Evolutionary conservation across 306 rosid species (phyloP), one percentile per base, ranked within the genome.

Genomic region (Quercus wislizeni): DNA sequence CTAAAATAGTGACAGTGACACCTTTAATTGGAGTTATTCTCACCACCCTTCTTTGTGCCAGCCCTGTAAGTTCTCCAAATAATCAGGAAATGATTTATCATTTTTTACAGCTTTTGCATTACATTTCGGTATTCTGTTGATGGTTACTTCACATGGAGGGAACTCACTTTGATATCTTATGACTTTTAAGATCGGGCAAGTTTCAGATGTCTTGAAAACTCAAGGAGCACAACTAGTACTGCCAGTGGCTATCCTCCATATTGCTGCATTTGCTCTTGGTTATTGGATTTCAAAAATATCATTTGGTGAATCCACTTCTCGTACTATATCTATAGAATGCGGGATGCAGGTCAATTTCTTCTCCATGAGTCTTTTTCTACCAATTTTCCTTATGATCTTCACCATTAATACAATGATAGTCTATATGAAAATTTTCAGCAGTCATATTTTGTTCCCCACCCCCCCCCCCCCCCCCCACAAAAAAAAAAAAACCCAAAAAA

Each of bases 241-340:
- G 74, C 99, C 99, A 12, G 99, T 95, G 71, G 83, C 92, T 77
- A n/a, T 79, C 75, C 87, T 95, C 33, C 99, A 92, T 82, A 90
- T 84, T 83, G 98, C 96, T 85, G 94, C 99, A 76, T 95, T 95
- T 87, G 90, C 91, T 77, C 23, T 91, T 61, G 98, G 98, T 76
- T 92, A 92, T 75, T 95, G 93, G 95, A 0, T 92, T 84, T 92
- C 99, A 10, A 95, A 80, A 89, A 0, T 84, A 74, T 87, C 97
- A 25, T 95, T 95, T 31, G 99, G 99, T 8, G 99, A 95, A 90
- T 92, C 99, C 73, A 95, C 98, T 31, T 95, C 99, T 59, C 99
- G 99, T 69, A 95, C 98, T 9, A 92, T 95, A 70, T 95, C 99
- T 70, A 90, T 95, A 31, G 98, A 95, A 89, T 95, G 98, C 52